phyloP scores from a whole-genome alignment of 805 yeast genomes.

The Starmerella roubikii region DNA sequence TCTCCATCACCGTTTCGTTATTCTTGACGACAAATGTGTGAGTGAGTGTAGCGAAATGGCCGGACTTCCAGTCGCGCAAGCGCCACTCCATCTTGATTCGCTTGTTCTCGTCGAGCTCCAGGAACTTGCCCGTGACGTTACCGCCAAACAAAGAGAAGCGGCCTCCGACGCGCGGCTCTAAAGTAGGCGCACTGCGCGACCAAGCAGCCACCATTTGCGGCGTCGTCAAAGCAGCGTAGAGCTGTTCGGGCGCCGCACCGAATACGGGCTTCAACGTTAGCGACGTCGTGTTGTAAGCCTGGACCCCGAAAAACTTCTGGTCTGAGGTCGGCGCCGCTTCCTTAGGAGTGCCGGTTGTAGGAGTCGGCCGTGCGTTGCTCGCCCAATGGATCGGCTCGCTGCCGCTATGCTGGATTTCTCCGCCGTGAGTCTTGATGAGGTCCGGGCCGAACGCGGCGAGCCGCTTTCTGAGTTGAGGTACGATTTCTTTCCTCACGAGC shows the following conservation, averaged over 20 bases:
- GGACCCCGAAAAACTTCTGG: slow-evolving; percentile 16
- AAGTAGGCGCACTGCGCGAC: slow-evolving; percentile 59
- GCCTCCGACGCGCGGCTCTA: slow-evolving; percentile 48
- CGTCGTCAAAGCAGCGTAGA: slow-evolving; percentile 64
- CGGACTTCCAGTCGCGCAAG: slow-evolving; percentile 75
- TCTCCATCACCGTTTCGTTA: slow-evolving; percentile 72
- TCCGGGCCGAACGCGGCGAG: slow-evolving; percentile 63
- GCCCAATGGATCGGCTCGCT: slow-evolving; percentile 18
- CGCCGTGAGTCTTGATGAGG: slow-evolving; percentile 59
- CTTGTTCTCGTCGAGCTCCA: slow-evolving; percentile 44
- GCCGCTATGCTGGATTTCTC: slow-evolving; percentile 71
- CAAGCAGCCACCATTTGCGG: slow-evolving; percentile 76
- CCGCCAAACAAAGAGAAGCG: slow-evolving; percentile 73
- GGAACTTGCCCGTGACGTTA: slow-evolving; percentile 58
- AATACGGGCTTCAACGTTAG: slow-evolving; percentile 66
- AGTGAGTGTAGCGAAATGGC: slow-evolving; percentile 57
- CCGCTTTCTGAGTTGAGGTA: slow-evolving; percentile 54
- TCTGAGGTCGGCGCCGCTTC: slow-evolving; percentile 12
- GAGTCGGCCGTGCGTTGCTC: slow-evolving; percentile 1
- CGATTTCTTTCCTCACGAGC: slow-evolving; percentile 39
- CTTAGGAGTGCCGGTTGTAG: slow-evolving; percentile 3
- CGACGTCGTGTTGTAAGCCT: slow-evolving; percentile 69
- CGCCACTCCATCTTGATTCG: slow-evolving; percentile 72
- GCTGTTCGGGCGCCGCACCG: slow-evolving; percentile 76
- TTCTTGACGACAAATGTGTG: slow-evolving; percentile 61